Conservation (phyloP, 306 rosid species). For the Cicer judaicum region DNA sequence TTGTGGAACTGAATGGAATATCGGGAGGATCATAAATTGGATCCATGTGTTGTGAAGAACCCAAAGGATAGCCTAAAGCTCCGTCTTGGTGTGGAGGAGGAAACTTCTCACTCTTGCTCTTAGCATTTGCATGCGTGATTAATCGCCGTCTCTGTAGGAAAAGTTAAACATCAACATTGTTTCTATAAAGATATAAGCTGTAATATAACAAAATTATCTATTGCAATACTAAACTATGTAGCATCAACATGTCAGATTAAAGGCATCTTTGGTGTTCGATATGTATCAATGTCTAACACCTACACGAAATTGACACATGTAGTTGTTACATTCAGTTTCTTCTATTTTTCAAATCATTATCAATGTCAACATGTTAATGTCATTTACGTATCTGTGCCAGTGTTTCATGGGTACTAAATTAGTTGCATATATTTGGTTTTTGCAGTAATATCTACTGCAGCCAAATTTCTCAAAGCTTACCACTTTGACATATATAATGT, state of each 20-base stretch:
- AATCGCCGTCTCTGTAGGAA: slow-evolving; percentile 79
- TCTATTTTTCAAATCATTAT: too few species aligned
- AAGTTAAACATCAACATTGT: slow-evolving; percentile 24
- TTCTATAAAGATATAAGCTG: slow-evolving; percentile 18
- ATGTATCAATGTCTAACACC: too few species aligned
- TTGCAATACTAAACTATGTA: slow-evolving; percentile 5
- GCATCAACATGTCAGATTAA: too few species aligned
- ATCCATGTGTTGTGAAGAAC: slow-evolving; percentile 90
- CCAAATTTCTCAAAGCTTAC: slow-evolving; percentile 10
- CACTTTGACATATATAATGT: not conserved
- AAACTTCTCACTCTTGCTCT: slow-evolving; percentile 99
- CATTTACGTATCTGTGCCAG: too few species aligned
- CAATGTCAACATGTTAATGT: too few species aligned
- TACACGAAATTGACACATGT: too few species aligned
- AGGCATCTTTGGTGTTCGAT: too few species aligned
- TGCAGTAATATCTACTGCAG: slow-evolving; percentile 12
- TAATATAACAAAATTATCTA: slow-evolving; percentile 8
- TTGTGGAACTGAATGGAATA: slow-evolving; percentile 86
- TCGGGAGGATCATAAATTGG: slow-evolving; percentile 87
- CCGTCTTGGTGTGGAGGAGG: slow-evolving; percentile 99
- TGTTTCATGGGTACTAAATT: not conserved
- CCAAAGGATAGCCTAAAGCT: slow-evolving; percentile 84
- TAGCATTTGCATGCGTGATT: slow-evolving; percentile 92
- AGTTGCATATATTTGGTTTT: not conserved
- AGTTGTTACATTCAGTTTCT: too few species aligned